Conservation (phyloP, 2,329 filamentous ascomycete species). For the Fusarium goolgardi region DNA sequence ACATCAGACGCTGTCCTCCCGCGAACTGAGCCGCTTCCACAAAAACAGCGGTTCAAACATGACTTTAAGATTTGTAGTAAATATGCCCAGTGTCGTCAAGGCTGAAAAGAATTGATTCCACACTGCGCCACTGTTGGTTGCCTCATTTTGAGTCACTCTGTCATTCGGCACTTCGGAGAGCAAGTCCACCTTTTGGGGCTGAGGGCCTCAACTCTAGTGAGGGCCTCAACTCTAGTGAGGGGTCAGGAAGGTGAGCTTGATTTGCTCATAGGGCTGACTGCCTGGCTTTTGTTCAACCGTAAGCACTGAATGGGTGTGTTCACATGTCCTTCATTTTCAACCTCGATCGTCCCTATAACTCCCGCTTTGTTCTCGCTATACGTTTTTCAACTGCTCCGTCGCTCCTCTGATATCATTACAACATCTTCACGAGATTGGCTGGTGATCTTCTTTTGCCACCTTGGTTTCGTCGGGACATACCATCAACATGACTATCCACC, state of each 20-base stretch:
- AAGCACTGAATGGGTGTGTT: constrained; percentile 5
- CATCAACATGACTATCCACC: constrained; percentile 25
- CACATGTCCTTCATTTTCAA: constrained; percentile 5
- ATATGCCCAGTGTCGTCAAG: not conserved
- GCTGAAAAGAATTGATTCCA: constrained; percentile 11
- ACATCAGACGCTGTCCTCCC: not conserved
- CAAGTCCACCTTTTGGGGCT: constrained; percentile 26
- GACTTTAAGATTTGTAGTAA: not conserved
- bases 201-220: constrained; percentile 10
- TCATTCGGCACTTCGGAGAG: not conserved
- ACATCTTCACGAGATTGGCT: not conserved
- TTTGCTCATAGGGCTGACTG: constrained; percentile 16
- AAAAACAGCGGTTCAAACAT: not conserved
- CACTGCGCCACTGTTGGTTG: not conserved
- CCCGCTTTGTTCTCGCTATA: not conserved
- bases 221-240: constrained; percentile 8
- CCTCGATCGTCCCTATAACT: not conserved
- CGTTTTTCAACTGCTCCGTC: too few species aligned
- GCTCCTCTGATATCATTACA: not conserved
- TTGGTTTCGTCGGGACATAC: not conserved
- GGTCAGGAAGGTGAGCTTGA: not conserved
- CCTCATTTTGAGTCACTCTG: not conserved
- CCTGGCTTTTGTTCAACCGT: not conserved
- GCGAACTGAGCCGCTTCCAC: not conserved
- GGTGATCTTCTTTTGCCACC: not conserved